Conservation (phyloP, 805 yeast genomes). For the Kodamaea fukazawae region DNA sequence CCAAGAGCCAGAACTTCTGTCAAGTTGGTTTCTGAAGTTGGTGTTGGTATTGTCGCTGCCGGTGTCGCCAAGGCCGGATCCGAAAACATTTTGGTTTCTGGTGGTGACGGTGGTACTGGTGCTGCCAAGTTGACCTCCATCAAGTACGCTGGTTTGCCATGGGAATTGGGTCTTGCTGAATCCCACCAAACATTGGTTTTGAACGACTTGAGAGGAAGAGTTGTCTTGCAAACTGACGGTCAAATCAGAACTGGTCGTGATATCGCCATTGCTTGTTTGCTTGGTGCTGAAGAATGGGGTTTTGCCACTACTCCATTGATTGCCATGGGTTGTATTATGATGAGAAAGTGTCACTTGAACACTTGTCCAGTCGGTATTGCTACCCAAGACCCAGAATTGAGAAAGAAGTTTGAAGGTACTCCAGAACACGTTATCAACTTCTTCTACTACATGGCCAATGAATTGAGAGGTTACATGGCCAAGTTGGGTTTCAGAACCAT, state of each 20-base stretch:
- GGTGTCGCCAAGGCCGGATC: conserved; percentile 99
- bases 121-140: conserved; percentile 98
- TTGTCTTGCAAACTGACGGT: conserved; percentile 96
- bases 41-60: conserved; percentile 98
- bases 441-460: conserved; percentile 92
- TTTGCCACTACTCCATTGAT: conserved; percentile 96
- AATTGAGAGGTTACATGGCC: conserved; percentile 91
- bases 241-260: conserved; percentile 96
- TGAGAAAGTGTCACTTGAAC: conserved; percentile 91
- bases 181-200: conserved; percentile 95
- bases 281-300: conserved; percentile 99
- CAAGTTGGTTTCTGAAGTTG: conserved; percentile 95
- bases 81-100: conserved; percentile 91
- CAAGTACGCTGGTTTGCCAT: conserved; percentile 95
- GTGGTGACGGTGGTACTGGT: conserved; percentile 99
- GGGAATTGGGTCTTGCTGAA: conserved; percentile 98
- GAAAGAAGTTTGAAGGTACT: conserved; percentile 91
- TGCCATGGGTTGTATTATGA: conserved; percentile 96
- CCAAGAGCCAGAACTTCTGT: conserved; percentile 97
- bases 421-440: conserved; percentile 98
- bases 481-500: conserved; percentile 90
- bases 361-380: conserved; percentile 99
- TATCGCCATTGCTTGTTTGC: conserved; percentile 89
- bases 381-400: conserved; percentile 92
- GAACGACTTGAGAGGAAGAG: conserved; percentile 94